phyloP scores from a whole-genome alignment of 495 filamentous ascomycete species.

The Emericellopsis terricola region DNA sequence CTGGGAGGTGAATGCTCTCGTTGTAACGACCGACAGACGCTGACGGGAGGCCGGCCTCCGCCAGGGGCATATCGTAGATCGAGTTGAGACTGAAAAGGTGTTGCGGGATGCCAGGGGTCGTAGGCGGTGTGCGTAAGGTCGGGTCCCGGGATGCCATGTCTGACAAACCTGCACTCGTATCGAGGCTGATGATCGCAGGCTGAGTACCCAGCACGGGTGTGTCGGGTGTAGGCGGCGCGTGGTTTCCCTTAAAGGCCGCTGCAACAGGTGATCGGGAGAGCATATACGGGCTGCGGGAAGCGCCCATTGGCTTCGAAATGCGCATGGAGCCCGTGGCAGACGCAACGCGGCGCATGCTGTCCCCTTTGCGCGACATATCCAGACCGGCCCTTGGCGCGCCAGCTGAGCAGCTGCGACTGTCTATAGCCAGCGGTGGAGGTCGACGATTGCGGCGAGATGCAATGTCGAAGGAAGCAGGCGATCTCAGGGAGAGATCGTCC shows the following conservation, averaged over 20 bases:
- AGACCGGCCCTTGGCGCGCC: constrained; percentile 19
- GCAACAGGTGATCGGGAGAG: constrained; percentile 15
- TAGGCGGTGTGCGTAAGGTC: constrained; percentile 3
- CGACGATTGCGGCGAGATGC: constrained; percentile 27
- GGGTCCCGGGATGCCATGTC: constrained; percentile 1
- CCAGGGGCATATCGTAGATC: background rate
- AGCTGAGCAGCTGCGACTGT: constrained; percentile 14
- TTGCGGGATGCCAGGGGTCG: constrained; percentile 1
- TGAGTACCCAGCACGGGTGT: constrained; percentile 6
- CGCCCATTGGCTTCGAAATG: constrained; percentile 19
- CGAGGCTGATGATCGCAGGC: background rate
- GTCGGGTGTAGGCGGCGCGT: constrained; percentile 13
- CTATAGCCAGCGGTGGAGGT: constrained; percentile 19
- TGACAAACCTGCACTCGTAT: background rate
- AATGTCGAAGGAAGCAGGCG: constrained; percentile 17
- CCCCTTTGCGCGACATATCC: constrained; percentile 17
- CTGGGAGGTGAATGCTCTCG: too few relatives aligned
- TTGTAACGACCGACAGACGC: too few relatives aligned
- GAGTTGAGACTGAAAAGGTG: background rate
- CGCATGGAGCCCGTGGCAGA: constrained; percentile 20
- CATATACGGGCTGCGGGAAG: constrained; percentile 19
- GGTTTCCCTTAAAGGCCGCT: constrained; percentile 3
- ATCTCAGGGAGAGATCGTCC: background rate
- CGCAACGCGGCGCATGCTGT: constrained; percentile 27
- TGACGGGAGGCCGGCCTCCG: background rate